These are phyloP conservation scores for Moricandia moricandioides DNA, from an alignment of 345 rosid species.

Conservation along the genomic window DNA sequence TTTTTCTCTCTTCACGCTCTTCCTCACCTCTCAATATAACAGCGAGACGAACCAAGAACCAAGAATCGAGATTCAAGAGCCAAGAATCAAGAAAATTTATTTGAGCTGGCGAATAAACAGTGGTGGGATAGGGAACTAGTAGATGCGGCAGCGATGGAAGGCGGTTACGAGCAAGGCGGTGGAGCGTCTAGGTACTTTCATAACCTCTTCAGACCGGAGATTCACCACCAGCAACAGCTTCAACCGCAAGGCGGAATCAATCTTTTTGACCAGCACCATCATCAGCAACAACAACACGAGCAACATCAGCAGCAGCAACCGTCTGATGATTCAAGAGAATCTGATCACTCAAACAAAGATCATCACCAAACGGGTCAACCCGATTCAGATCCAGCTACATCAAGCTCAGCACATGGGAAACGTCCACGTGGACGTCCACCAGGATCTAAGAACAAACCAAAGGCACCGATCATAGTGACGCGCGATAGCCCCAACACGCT, in stretches of 20 bases:
- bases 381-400: constrained; percentile 40
- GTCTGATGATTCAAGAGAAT: constrained; percentile 44
- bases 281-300: constrained; percentile 9
- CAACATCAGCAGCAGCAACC: constrained; percentile 27
- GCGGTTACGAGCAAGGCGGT: constrained; percentile 45
- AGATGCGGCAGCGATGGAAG: constrained; percentile 48
- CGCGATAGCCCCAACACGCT: constrained; percentile 78
- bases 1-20: neutral
- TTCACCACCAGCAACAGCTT: constrained; percentile 42
- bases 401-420: constrained; percentile 39
- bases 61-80: neutral
- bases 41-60: constrained; percentile 14
- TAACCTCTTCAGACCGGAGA: constrained; percentile 50
- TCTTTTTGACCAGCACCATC: constrained; percentile 35
- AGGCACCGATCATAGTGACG: constrained; percentile 68
- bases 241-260: constrained; percentile 38
- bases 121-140: constrained; percentile 47
- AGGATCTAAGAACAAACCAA: constrained; percentile 73
- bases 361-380: constrained; percentile 30
- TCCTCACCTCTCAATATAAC: constrained; percentile 10
- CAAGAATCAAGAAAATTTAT: neutral
- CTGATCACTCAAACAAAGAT: constrained; percentile 33
- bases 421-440: constrained; percentile 85
- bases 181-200: constrained; percentile 44
- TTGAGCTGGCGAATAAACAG: constrained; percentile 49